Conservation (phyloP, 257 asterid species). For the Plantago elongata region DNA sequence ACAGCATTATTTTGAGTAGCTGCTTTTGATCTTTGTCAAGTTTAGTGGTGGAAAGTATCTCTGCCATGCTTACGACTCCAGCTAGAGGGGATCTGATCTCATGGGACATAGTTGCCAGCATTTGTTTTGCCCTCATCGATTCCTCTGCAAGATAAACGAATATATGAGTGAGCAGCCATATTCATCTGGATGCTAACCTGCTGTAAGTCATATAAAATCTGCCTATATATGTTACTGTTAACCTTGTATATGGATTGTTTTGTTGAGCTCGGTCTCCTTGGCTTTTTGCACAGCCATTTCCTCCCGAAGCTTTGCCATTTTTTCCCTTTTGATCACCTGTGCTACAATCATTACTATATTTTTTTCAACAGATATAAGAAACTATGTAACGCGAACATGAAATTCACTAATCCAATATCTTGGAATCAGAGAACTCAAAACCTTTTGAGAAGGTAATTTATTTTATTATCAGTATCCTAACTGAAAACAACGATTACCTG, state of each 20-base stretch:
- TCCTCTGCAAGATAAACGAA: slow-evolving; percentile 50
- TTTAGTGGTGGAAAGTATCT: slow-evolving; percentile 71
- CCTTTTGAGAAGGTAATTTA: no score
- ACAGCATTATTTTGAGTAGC: slow-evolving; percentile 42
- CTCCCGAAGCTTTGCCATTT: slow-evolving; percentile 82
- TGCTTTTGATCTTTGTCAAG: slow-evolving; percentile 79
- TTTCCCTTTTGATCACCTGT: slow-evolving; percentile 77
- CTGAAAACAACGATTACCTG: slow-evolving; percentile 39
- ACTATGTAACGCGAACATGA: neutral
- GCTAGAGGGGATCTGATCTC: slow-evolving; percentile 93
- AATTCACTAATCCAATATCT: neutral
- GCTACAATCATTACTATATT: neutral
- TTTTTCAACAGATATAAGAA: neutral
- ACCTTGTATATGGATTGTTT: slow-evolving; percentile 89
- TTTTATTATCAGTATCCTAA: no score
- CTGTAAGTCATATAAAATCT: slow-evolving; percentile 6
- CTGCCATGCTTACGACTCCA: slow-evolving; percentile 91
- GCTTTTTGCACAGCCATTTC: slow-evolving; percentile 93
- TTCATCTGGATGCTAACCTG: neutral
- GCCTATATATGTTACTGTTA: neutral
- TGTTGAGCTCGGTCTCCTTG: slow-evolving; percentile 88
- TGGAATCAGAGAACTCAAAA: no score
- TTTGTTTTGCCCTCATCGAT: slow-evolving; percentile 90
- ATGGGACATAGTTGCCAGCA: slow-evolving; percentile 96
- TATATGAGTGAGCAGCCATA: slow-evolving; percentile 9